A percentile compares a stretch with the other conserved stretches of the same genome.
Conservation (phyloP, 495 filamentous ascomycete genomes). For the Penicillium roqueforti region DNA sequence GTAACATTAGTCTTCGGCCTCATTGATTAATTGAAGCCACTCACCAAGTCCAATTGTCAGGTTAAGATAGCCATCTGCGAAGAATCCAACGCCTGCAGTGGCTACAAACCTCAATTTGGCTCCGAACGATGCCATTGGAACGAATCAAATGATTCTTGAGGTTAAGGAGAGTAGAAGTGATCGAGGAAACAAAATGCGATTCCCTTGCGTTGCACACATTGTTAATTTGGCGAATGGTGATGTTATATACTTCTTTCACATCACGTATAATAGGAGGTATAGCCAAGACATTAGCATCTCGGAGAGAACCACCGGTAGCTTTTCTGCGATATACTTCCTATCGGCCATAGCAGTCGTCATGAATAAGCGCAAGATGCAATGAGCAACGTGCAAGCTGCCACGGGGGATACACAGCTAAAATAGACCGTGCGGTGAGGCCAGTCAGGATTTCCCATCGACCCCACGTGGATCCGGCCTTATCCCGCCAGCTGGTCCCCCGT, state of each 20-base stretch:
- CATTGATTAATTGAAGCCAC: neutral
- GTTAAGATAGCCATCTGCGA: conserved; percentile 20
- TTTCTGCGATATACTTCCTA: neutral
- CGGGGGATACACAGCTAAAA: neutral
- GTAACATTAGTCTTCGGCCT: neutral
- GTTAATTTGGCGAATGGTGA: neutral
- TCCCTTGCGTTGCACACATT: too few relatives aligned
- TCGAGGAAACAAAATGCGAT: too few relatives aligned
- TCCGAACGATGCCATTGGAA: conserved; percentile 17
- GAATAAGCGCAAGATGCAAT: conserved; percentile 6
- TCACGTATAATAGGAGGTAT: neutral
- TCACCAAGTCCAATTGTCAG: conserved; percentile 22
- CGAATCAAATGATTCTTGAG: neutral
- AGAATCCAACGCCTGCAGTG: conserved; percentile 16
- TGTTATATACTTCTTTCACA: neutral
- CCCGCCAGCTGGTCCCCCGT: neutral
- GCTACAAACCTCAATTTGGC: conserved; percentile 14
- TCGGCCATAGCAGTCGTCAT: neutral
- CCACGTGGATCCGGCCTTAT: conserved; percentile 10
- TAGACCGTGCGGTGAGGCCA: neutral
- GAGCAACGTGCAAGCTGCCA: conserved; percentile 3
- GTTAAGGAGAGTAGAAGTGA: neutral
- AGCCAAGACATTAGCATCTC: neutral
- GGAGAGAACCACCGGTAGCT: neutral
- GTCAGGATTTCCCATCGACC: neutral